These are phyloP conservation scores for Neurospora sp. DNA, from an alignment of 495 filamentous ascomycete species.

Conservation along the genomic window DNA sequence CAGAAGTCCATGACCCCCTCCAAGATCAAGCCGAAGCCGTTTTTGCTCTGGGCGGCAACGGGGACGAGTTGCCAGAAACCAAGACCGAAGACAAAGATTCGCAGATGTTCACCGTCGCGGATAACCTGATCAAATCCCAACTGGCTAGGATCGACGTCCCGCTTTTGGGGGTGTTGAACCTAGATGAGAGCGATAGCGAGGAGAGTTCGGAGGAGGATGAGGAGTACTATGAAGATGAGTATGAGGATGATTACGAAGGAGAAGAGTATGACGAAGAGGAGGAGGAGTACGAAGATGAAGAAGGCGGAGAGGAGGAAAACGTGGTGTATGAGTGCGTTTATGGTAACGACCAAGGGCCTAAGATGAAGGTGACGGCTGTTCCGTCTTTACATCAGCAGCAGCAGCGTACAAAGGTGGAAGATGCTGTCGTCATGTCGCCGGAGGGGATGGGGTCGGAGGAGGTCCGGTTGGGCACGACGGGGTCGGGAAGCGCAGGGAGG, in stretches of 20 bases:
- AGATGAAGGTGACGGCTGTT: not conserved
- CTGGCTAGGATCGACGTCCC: slow-evolving; percentile 23
- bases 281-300: slow-evolving; percentile 20
- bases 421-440: not conserved
- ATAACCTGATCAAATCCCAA: slow-evolving; percentile 27
- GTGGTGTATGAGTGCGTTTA: slow-evolving; percentile 5
- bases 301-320: slow-evolving; percentile 4
- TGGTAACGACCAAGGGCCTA: not conserved
- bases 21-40: slow-evolving; percentile 15
- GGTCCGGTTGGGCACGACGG: slow-evolving; percentile 13
- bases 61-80: not conserved
- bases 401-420: not conserved
- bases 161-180: slow-evolving; percentile 20
- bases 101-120: slow-evolving; percentile 20
- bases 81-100: slow-evolving; percentile 16
- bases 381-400: not conserved
- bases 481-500: slow-evolving; percentile 12
- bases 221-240: slow-evolving; percentile 5
- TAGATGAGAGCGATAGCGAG: slow-evolving; percentile 26
- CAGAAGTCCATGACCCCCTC: not conserved
- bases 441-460: slow-evolving; percentile 9
- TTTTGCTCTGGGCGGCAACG: slow-evolving; percentile 23
- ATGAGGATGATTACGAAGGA: slow-evolving; percentile 11
- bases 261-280: slow-evolving; percentile 16
- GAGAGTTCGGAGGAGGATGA: slow-evolving; percentile 6